A percentile compares a stretch with the other conserved stretches of the same genome.
Conservation (phyloP, 2,329 filamentous ascomycete genomes). For the Epichloe gansuensis region DNA sequence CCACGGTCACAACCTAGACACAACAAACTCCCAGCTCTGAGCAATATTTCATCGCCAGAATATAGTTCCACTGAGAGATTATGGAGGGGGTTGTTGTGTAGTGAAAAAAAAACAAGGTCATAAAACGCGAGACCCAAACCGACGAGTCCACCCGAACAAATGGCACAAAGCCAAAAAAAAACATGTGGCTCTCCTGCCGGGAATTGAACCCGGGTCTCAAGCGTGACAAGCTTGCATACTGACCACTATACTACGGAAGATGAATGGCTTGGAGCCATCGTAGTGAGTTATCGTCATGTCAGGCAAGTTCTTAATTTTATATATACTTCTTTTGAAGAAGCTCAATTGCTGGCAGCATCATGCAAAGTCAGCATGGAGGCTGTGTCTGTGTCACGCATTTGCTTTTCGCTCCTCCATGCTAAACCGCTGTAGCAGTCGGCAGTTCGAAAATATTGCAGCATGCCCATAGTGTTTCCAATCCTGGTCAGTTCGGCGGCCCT, state of each 20-base stretch:
- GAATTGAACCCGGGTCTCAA: conserved; percentile 6
- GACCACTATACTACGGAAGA: conserved; percentile 6
- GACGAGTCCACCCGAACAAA: not conserved
- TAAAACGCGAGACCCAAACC: not conserved
- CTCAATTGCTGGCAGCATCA: not conserved
- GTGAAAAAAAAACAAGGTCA: not conserved
- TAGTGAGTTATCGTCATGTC: not conserved
- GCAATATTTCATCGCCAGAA: too few species aligned
- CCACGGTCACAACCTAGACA: too few species aligned
- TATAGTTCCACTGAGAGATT: too few species aligned
- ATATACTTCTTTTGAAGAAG: not conserved
- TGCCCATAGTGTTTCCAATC: too few species aligned
- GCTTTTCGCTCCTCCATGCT: too few species aligned
- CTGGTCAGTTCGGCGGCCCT: too few species aligned
- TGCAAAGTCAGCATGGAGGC: not conserved
- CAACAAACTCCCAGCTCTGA: too few species aligned
- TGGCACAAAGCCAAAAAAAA: not conserved
- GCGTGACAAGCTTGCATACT: conserved; percentile 5
- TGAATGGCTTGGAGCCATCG: not conserved
- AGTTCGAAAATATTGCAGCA: too few species aligned
- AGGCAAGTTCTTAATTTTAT: fast-evolving
- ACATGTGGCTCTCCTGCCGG: conserved; percentile 2
- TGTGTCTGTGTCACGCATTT: too few species aligned
- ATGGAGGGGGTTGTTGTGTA: too few species aligned
- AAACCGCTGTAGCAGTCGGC: too few species aligned